Base-by-base conservation (phyloP, 2,329 filamentous ascomycete genomes). In the Cryphonectria carpinicola region DNA sequence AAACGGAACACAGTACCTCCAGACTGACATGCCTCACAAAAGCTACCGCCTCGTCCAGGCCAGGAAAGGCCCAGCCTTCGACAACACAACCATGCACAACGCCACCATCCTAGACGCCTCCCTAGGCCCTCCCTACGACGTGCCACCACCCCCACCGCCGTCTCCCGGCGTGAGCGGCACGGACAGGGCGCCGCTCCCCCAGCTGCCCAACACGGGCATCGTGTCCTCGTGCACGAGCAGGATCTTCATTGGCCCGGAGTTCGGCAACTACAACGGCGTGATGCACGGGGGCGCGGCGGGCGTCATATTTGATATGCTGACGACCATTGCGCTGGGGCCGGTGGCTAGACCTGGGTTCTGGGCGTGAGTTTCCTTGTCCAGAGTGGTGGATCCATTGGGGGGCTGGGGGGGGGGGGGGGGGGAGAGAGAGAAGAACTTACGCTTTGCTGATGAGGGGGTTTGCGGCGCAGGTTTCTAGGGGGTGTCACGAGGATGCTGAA, bases 241-340 rank as follows among this genome's bases (percentile, higher is more conserved):
- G 32, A 80, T 88, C 71, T 78, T 74, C 4, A 82, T 87, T 22
- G 80, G 82, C 13, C 74, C 76, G 14, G 76, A 78, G 63, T 82
- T 87, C 67, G 81, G 82, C 72, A 88, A 88, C 76, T 75, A 81
- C 61, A 79, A 80, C 43, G 81, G 81, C 1, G 84, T 83, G 43
- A 80, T 88, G 73, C 86, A 88, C 74, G 86, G 86, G 28, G 86
- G 86, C 8, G 85, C 85, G 2, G 85, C 85, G 2, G 83, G 84
- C 0, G 78, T 86, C 6, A 84, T 88, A 60, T 87, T 87, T 71
- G 88, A 90, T 74, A 85, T 88, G 78, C 81, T 83, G 68, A 87
- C 84, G 5, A 86, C 84, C 0, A 81, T 81, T 17, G 84, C 85
- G 0, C 77, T 87, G 25, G 85, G 84, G 56, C 84, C 85, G 1